Evolutionary conservation across 768 basidiomycete genomes (phyloP).

Genomic region (Boletellus emodensis): DNA sequence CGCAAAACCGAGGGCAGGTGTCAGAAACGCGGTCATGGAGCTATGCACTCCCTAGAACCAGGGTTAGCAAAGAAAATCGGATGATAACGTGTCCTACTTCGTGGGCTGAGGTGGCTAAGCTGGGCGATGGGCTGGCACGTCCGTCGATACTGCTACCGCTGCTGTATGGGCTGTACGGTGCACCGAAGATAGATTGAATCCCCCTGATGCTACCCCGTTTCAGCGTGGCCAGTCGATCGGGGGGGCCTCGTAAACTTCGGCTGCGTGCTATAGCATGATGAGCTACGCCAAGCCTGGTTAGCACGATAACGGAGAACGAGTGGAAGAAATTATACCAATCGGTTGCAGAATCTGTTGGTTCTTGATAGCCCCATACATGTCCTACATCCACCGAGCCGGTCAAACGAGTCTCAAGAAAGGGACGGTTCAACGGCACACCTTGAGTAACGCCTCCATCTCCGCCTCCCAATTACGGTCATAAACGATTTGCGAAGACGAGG

Average conservation of each 20-base stretch:
- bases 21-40: slow-evolving; percentile 66
- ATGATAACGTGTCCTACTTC: slow-evolving; percentile 46
- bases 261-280: slow-evolving; percentile 51
- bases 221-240: slow-evolving; percentile 68
- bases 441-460: slow-evolving; percentile 84
- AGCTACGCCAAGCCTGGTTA: slow-evolving; percentile 52
- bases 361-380: slow-evolving; percentile 93
- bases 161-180: slow-evolving; percentile 78
- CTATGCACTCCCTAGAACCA: slow-evolving; percentile 50
- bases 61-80: slow-evolving; percentile 6
- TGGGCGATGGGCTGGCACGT: slow-evolving; percentile 90
- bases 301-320: slow-evolving; percentile 40
- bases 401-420: not conserved
- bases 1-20: slow-evolving; percentile 92
- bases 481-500: slow-evolving; percentile 33
- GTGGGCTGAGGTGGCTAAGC: slow-evolving; percentile 84
- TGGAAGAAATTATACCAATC: slow-evolving; percentile 38
- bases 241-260: slow-evolving; percentile 65
- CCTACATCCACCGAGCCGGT: slow-evolving; percentile 41
- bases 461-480: slow-evolving; percentile 76
- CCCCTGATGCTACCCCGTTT: slow-evolving; percentile 94
- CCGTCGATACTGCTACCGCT: slow-evolving; percentile 83
- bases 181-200: slow-evolving; percentile 69
- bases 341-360: slow-evolving; percentile 88
- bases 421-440: slow-evolving; percentile 42